phyloP scores from a whole-genome alignment of 441 rosid genomes.

The Croton laevigatus region DNA sequence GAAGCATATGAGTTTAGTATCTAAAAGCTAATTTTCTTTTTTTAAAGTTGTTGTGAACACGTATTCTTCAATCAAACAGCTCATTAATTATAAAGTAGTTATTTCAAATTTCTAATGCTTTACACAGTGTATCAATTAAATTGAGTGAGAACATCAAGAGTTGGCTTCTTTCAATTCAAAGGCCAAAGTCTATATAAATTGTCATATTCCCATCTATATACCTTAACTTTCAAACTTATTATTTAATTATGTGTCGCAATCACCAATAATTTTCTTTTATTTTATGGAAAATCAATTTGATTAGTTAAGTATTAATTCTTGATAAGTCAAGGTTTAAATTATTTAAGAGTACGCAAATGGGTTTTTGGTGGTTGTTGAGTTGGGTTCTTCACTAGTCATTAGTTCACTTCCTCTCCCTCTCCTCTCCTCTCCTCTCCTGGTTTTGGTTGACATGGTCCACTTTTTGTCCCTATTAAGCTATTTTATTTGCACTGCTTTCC shows the following conservation, averaged over 20 bases:
- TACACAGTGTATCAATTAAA: not conserved
- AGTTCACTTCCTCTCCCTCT: no score
- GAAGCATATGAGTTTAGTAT: no score
- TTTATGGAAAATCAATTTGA: not conserved
- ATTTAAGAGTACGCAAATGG: conserved; percentile 2
- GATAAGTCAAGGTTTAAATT: not conserved
- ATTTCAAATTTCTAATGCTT: not conserved
- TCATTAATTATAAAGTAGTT: not conserved
- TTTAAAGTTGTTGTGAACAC: not conserved
- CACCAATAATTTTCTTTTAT: not conserved
- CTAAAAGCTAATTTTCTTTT: no score
- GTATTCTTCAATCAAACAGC: not conserved
- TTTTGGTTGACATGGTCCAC: not conserved
- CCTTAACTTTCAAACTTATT: conserved; percentile 21
- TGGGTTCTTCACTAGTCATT: not conserved
- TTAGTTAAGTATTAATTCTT: not conserved
- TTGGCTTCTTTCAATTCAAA: conserved; percentile 1
- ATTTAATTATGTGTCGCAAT: conserved; percentile 17
- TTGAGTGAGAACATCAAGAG: conserved; percentile 4
- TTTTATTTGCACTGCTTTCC: not conserved
- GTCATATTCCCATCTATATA: not conserved
- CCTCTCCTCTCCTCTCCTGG: not conserved
- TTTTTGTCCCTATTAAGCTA: conserved; percentile 19
- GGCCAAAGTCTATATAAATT: conserved; percentile 12
- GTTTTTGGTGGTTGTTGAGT: conserved; percentile 9